phyloP scores from a whole-genome alignment of 345 rosid species.

The rapeseed (Brassica napus) region Da-Ae NC_063442.1:42856001-42856500 shows the following conservation, averaged over 20 bases:
- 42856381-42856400: too few species aligned
- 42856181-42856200: not conserved
- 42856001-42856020: not conserved
- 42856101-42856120: slow-evolving; percentile 1
- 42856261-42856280: not conserved
- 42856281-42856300: too few species aligned
- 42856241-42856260: not conserved
- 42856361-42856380: too few species aligned
- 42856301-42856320: too few species aligned
- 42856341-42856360: too few species aligned
- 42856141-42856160: not conserved
- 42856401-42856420: too few species aligned
- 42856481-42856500: too few species aligned
- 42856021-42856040: not conserved
- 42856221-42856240: not conserved
- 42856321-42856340: too few species aligned
- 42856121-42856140: not conserved
- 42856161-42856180: not conserved
- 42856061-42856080: not conserved
- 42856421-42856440: too few species aligned
- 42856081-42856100: not conserved
- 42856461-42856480: too few species aligned
- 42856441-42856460: too few species aligned
- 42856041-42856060: not conserved
- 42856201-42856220: not conserved